These are phyloP conservation scores for Prosopis cineraria DNA, from an alignment of 306 rosid species.

Conservation along the genomic window DNA sequence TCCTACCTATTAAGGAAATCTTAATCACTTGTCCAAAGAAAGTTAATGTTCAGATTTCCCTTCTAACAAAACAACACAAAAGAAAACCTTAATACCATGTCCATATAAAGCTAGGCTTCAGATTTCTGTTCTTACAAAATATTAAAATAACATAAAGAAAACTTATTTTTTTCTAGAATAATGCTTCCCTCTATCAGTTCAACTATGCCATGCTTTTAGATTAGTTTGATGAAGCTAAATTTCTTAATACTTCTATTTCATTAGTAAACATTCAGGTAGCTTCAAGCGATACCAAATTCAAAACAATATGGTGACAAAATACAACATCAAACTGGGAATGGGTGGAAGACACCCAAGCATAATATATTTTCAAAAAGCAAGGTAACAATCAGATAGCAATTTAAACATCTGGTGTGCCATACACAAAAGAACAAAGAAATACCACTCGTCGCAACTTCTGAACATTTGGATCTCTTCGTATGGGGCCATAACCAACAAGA, in stretches of 20 bases:
- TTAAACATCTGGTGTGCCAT: background rate
- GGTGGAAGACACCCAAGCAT: conserved; percentile 3
- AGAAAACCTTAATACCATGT: too few relatives aligned
- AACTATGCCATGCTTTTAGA: background rate
- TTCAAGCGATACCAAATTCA: conserved; percentile 8
- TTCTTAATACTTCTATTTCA: background rate
- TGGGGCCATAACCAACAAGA: conserved; percentile 79
- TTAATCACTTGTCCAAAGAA: too few relatives aligned
- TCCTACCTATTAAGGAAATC: too few relatives aligned
- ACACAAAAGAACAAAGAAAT: conserved; percentile 42
- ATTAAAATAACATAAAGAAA: too few relatives aligned
- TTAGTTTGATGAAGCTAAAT: conserved; percentile 26
- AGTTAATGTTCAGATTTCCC: too few relatives aligned
- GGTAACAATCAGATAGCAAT: conserved; percentile 24
- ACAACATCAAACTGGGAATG: conserved; percentile 26
- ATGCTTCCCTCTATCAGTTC: too few relatives aligned
- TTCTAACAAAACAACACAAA: too few relatives aligned
- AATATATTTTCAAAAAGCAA: conserved; percentile 6
- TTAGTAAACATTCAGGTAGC: conserved; percentile 5
- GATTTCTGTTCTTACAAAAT: too few relatives aligned
- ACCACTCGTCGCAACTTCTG: conserved; percentile 79
- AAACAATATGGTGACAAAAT: conserved; percentile 10
- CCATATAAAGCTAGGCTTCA: too few relatives aligned
- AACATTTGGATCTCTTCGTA: conserved; percentile 68
- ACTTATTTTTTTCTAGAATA: too few relatives aligned